Conservation (phyloP, 495 filamentous ascomycete genomes). For the Talaromyces wortmannii region DNA sequence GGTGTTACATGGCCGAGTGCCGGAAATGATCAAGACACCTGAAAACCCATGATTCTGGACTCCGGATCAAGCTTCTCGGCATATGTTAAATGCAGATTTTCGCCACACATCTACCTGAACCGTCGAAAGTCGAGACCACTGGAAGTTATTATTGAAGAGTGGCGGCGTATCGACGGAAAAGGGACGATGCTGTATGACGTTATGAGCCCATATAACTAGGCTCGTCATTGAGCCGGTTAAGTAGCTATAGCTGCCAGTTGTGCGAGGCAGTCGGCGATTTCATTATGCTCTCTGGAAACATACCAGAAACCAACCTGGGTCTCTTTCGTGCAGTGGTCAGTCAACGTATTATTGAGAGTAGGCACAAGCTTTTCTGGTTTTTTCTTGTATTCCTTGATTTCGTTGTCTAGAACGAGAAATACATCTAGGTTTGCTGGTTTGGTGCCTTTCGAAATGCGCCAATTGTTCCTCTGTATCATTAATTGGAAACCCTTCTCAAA, state of each 20-base stretch:
- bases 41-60: too few relatives aligned
- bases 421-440: constrained; percentile 34
- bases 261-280: constrained; percentile 29
- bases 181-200: too few relatives aligned
- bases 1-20: too few relatives aligned
- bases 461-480: constrained; percentile 24
- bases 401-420: constrained; percentile 32
- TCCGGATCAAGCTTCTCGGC: too few relatives aligned
- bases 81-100: too few relatives aligned
- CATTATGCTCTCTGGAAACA: constrained; percentile 32
- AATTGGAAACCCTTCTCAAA: not conserved
- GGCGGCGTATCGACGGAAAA: too few relatives aligned
- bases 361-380: not conserved
- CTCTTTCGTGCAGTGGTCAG: not conserved
- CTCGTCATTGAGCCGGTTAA: too few relatives aligned
- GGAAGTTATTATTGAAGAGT: too few relatives aligned
- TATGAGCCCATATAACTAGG: too few relatives aligned
- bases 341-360: not conserved
- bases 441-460: constrained; percentile 13
- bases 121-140: too few relatives aligned
- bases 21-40: too few relatives aligned
- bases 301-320: constrained; percentile 33
- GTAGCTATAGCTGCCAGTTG: constrained; percentile 14
- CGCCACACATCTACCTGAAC: too few relatives aligned
- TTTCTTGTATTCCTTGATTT: constrained; percentile 16